Evolutionary conservation across 106 monocot species (phyloP), one percentile per base, ranked within the genome.

Genomic region (Xerophyta viscosa): DNA sequence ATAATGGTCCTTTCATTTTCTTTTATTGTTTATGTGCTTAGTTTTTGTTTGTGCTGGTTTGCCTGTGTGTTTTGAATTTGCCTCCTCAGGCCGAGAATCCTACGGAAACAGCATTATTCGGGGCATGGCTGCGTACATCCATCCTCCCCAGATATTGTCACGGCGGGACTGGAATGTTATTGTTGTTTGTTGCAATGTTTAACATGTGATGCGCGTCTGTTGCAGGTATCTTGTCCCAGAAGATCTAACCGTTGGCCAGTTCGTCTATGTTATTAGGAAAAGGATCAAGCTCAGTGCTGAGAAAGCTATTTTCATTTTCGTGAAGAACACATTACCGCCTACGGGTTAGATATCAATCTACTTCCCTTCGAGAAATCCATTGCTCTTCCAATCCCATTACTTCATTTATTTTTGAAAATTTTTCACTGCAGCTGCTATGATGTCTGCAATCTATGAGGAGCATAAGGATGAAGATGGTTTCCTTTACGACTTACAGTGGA

Each of bases 241-340:
- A 31, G 93, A 94, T 66, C 68, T 88, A 27, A 88, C 93, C 0
- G 84, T 94, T 0, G 93, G 87, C 27, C 93, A 94, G 57, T 94
- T 94, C 78, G 93, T 94, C 5, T 94, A 94, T 68, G 88, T 94
- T 44, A 84, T 94, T 15, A 87, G 93, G n/a, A 94, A 94, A 66
- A 67, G 93, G 36, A 84, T 94, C 27, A 94, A 94, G 61, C 77
- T 94, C 8, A 81, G 72, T 52, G 80, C 93, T 27, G 93, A 94
- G 66, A 88, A 94, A 72, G 93, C 93, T 17, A 88, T 94, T 46
- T 94, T 94, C 61, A 84, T 94, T 31, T 94, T 94, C 51, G 81
- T 94, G 1, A 94, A 84, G 78, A 84, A 88, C 64, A 88, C 80
- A 3, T 60, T 94, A 37, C 87, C 87, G 20, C 88, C 93, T 6